Conservation (phyloP, 1,284 basidiomycete genomes). For the Papiliotrema flavescens region DNA sequence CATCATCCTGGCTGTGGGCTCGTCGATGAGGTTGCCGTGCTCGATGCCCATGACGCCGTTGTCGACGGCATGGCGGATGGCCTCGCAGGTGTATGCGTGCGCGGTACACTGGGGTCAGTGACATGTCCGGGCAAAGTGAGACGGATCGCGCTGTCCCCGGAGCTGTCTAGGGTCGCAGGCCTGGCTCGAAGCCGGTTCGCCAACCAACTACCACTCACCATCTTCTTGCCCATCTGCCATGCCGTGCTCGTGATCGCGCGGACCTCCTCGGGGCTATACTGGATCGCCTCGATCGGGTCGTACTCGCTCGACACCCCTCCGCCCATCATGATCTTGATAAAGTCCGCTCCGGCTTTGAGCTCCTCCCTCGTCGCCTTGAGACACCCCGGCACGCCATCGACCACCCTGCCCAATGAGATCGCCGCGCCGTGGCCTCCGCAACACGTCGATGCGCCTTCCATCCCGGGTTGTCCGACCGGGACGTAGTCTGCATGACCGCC, state of each 20-base stretch:
- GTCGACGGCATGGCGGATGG: constrained; percentile 35
- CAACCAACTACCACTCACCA: constrained; percentile 31
- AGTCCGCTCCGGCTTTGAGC: constrained; percentile 53
- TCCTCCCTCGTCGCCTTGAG: constrained; percentile 52
- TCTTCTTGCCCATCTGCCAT: constrained; percentile 49
- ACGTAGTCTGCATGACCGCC: constrained; percentile 51
- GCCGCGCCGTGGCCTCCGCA: constrained; percentile 49
- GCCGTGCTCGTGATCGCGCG: constrained; percentile 53
- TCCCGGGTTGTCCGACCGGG: constrained; percentile 19
- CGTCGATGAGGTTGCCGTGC: constrained; percentile 50
- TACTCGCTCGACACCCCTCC: constrained; percentile 53
- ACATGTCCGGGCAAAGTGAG: not conserved
- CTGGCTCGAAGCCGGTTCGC: not conserved
- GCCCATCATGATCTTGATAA: constrained; percentile 51
- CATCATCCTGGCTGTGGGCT: constrained; percentile 44
- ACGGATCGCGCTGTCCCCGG: too few species aligned
- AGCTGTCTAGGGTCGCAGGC: too few species aligned
- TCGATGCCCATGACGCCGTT: constrained; percentile 51
- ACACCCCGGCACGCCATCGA: constrained; percentile 46
- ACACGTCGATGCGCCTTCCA: constrained; percentile 39
- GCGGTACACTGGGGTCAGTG: constrained; percentile 21
- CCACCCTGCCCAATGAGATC: constrained; percentile 32
- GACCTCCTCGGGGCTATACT: constrained; percentile 54
- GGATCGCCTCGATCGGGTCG: constrained; percentile 54
- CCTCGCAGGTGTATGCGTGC: constrained; percentile 35